These are phyloP conservation scores for Penicillium diatomitis DNA, from an alignment of 495 filamentous ascomycete species.

Conservation along the genomic window DNA sequence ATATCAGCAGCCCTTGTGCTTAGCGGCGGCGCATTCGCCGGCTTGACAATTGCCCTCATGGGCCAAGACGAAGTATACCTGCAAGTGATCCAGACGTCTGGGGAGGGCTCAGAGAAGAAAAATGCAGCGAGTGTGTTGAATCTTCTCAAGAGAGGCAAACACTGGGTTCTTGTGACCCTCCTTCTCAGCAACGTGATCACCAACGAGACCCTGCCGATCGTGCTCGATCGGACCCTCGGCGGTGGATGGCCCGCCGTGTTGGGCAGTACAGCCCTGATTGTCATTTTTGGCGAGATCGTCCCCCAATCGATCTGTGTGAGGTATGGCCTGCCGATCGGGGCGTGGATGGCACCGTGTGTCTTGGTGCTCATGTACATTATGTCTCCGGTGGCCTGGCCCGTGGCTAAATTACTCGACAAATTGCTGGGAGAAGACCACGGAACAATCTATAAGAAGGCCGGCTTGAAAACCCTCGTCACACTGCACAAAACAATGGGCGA, in stretches of 20 bases:
- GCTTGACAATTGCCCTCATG: slow-evolving; percentile 82
- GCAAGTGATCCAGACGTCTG: slow-evolving; percentile 83
- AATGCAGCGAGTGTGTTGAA: slow-evolving; percentile 74
- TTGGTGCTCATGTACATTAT: slow-evolving; percentile 85
- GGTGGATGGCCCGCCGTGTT: slow-evolving; percentile 93
- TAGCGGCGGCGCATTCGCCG: slow-evolving; percentile 88
- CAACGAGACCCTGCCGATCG: slow-evolving; percentile 93
- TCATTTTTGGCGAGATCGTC: slow-evolving; percentile 95
- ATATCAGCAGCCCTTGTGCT: slow-evolving; percentile 68
- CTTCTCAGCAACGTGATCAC: slow-evolving; percentile 95
- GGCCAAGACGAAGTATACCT: slow-evolving; percentile 87
- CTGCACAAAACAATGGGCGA: slow-evolving; percentile 85
- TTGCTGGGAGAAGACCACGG: slow-evolving; percentile 88
- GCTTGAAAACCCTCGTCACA: slow-evolving; percentile 82
- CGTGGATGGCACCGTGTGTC: slow-evolving; percentile 86
- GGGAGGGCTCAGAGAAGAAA: slow-evolving; percentile 68
- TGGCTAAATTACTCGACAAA: slow-evolving; percentile 80
- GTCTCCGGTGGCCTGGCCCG: slow-evolving; percentile 78
- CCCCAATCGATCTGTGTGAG: slow-evolving; percentile 95
- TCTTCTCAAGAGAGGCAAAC: slow-evolving; percentile 80
- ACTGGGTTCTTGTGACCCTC: slow-evolving; percentile 97
- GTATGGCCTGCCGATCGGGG: slow-evolving; percentile 93
- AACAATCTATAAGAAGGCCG: slow-evolving; percentile 92
- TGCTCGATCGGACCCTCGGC: slow-evolving; percentile 85
- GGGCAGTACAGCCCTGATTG: slow-evolving; percentile 86